Conservation (phyloP, 305 asterid genomes). For the Fraxinus sp. region DNA sequence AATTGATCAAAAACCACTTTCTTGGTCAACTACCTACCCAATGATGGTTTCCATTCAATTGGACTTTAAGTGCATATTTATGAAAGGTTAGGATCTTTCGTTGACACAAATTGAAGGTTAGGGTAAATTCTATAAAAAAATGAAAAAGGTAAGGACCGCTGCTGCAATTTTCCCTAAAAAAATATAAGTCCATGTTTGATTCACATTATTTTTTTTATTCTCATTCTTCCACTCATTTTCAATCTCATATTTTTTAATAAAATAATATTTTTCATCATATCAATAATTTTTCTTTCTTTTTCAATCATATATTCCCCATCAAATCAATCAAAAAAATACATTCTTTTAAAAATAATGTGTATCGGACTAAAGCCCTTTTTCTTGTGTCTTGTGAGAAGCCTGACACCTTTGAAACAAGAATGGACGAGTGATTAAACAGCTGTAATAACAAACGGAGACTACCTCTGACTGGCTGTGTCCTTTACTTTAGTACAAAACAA, state of each 20-base stretch:
- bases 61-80: not conserved
- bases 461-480: conserved; percentile 38
- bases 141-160: not conserved
- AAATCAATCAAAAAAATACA: too few species aligned
- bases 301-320: too few species aligned
- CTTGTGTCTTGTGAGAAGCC: conserved; percentile 16
- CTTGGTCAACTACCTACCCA: not conserved
- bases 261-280: too few species aligned
- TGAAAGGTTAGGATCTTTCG: not conserved
- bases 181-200: too few species aligned
- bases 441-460: conserved; percentile 28
- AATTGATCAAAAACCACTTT: not conserved
- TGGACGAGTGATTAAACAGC: conserved; percentile 27
- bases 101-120: not conserved
- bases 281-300: too few species aligned
- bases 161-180: not conserved
- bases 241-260: too few species aligned
- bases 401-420: conserved; percentile 8
- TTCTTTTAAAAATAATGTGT: too few species aligned
- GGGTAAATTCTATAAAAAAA: not conserved
- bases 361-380: not conserved
- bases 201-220: too few species aligned
- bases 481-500: conserved; percentile 23
- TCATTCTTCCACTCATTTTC: too few species aligned
- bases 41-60: not conserved